These are phyloP conservation scores for Pyricularia sp. DNA, from an alignment of 2,329 filamentous ascomycete species.

Conservation along the genomic window DNA sequence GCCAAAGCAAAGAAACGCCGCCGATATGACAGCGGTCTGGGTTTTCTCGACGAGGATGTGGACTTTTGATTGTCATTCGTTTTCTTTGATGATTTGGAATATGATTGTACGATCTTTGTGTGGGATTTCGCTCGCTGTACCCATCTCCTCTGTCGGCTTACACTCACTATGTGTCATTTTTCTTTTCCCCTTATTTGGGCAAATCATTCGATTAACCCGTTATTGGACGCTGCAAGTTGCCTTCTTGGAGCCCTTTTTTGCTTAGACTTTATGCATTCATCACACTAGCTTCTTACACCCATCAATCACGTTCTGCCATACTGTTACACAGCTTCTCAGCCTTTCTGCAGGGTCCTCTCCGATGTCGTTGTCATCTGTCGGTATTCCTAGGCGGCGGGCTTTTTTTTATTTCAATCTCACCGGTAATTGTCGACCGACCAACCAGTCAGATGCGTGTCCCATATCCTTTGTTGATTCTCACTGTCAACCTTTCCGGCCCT, in stretches of 20 bases:
- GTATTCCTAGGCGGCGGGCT: not conserved
- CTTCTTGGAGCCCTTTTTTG: too few relatives aligned
- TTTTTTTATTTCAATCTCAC: not conserved
- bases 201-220: not conserved
- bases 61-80: constrained; percentile 11
- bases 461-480: not conserved
- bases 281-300: too few relatives aligned
- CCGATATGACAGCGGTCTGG: constrained; percentile 45
- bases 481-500: not conserved
- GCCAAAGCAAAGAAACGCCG: constrained; percentile 25
- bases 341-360: not conserved
- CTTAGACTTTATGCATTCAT: too few relatives aligned
- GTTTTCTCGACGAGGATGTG: constrained; percentile 41
- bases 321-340: not conserved
- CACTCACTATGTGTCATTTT: not conserved
- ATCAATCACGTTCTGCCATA: not conserved
- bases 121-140: not conserved
- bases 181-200: not conserved
- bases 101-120: not conserved
- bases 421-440: not conserved
- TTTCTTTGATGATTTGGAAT: not conserved
- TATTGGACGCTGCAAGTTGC: not conserved
- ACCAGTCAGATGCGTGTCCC: too few relatives aligned
- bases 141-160: not conserved
- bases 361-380: not conserved